A percentile compares a stretch with the other conserved stretches of the same genome.
These are phyloP conservation scores for Imleria badia DNA, from an alignment of 768 basidiomycete genomes.

Conservation along the genomic window DNA sequence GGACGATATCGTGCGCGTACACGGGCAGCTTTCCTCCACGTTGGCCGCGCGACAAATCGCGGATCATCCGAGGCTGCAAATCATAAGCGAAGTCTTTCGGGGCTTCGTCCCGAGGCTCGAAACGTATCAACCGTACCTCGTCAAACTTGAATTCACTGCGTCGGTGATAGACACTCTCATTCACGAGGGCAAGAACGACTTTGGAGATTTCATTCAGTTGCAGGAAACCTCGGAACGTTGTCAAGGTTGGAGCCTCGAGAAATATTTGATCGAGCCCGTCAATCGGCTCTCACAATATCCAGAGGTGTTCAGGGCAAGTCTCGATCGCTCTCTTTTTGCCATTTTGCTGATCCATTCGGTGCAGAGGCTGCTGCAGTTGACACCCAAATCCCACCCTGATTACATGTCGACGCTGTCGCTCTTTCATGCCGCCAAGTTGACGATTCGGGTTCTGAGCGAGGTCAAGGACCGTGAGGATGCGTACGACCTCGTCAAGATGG, in stretches of 20 bases:
- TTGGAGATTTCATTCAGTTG: constrained; percentile 82
- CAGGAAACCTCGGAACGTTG: constrained; percentile 56
- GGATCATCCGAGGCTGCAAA: constrained; percentile 45
- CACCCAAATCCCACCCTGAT: constrained; percentile 68
- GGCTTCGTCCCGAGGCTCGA: constrained; percentile 67
- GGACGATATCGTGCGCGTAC: constrained; percentile 81
- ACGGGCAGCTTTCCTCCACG: constrained; percentile 57
- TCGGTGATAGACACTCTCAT: constrained; percentile 50
- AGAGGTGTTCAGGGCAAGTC: constrained; percentile 67
- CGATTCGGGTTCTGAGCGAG: constrained; percentile 77
- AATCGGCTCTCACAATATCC: constrained; percentile 71
- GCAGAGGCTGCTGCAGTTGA: constrained; percentile 69
- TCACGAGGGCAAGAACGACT: constrained; percentile 57
- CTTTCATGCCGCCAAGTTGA: constrained; percentile 63
- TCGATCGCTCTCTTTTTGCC: background rate
- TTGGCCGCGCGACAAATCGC: constrained; percentile 43
- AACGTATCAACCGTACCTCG: constrained; percentile 85
- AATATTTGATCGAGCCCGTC: constrained; percentile 73
- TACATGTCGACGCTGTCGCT: constrained; percentile 66
- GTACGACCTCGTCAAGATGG: constrained; percentile 68
- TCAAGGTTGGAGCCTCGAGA: constrained; percentile 62
- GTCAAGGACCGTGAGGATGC: constrained; percentile 87
- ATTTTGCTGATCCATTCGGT: constrained; percentile 5
- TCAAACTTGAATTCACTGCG: constrained; percentile 62
- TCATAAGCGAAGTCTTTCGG: constrained; percentile 59